A percentile compares a stretch with the other conserved stretches of the same genome.
Conservation (phyloP, 371 early-diverging fungal genomes). For the Mucor racemosus region DNA sequence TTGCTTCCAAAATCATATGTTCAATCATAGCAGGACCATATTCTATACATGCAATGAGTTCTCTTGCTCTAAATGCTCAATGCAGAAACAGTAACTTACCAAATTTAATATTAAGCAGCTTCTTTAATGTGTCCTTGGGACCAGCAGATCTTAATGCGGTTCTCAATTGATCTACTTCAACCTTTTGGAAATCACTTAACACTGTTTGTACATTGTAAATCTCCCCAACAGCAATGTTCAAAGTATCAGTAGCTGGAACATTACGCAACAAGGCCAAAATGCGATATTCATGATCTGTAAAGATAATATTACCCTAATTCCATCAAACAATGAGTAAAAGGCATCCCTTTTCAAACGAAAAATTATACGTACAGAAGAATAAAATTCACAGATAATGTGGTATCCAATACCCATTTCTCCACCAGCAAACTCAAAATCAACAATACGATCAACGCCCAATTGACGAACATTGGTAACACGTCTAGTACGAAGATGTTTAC, state of each 20-base stretch:
- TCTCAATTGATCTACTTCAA: slow-evolving; percentile 61
- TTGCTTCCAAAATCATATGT: slow-evolving; percentile 77
- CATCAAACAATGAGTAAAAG: neutral
- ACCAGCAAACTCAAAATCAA: slow-evolving; percentile 91
- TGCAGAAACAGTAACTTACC: slow-evolving; percentile 39
- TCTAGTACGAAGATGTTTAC: slow-evolving; percentile 89
- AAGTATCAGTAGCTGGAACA: slow-evolving; percentile 79
- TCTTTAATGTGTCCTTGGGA: slow-evolving; percentile 79
- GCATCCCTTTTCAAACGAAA: neutral
- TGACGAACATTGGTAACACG: slow-evolving; percentile 84
- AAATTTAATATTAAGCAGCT: slow-evolving; percentile 72
- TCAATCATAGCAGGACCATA: slow-evolving; percentile 93
- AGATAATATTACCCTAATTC: slow-evolving; percentile 88
- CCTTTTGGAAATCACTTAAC: slow-evolving; percentile 63
- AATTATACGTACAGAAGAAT: slow-evolving; percentile 69
- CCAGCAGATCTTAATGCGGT: slow-evolving; percentile 60
- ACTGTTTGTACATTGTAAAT: slow-evolving; percentile 65
- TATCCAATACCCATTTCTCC: slow-evolving; percentile 70
- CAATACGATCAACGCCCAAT: slow-evolving; percentile 90
- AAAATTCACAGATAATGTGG: slow-evolving; percentile 95
- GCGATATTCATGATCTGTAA: slow-evolving; percentile 88
- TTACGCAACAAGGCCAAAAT: slow-evolving; percentile 87
- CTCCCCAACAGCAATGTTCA: slow-evolving; percentile 82
- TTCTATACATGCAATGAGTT: slow-evolving; percentile 35
- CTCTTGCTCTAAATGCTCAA: too few relatives aligned